Conservation (phyloP, 2,329 filamentous ascomycete species). For the Xylaria sp. region DNA sequence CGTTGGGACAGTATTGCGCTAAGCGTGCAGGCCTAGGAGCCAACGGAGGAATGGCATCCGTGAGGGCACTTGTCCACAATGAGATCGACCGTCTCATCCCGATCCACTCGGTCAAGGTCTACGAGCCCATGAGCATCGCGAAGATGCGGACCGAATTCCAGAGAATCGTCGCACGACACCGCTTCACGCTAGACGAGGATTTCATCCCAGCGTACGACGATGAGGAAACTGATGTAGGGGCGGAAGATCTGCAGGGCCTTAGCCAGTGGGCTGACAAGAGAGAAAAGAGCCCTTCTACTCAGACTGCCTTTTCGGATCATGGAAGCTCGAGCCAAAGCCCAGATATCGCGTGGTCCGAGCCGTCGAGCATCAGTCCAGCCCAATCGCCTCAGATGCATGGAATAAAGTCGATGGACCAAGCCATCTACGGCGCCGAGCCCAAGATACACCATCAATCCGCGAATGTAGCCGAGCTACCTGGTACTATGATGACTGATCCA, state of each 20-base stretch:
- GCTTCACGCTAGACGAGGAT: conserved; percentile 37
- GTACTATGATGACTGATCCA: conserved; percentile 32
- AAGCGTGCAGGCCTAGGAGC: conserved; percentile 31
- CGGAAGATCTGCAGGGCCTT: conserved; percentile 30
- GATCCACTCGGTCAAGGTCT: conserved; percentile 37
- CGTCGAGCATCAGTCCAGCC: conserved; percentile 8
- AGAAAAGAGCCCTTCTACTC: conserved; percentile 15
- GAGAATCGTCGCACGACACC: conserved; percentile 33
- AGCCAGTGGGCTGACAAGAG: conserved; percentile 33
- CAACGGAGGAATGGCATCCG: conserved; percentile 30
- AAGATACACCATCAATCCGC: conserved; percentile 21
- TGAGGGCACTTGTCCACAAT: conserved; percentile 33
- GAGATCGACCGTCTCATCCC: conserved; percentile 40
- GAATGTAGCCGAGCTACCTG: conserved; percentile 31
- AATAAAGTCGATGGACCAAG: conserved; percentile 28
- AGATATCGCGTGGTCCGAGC: conserved; percentile 25
- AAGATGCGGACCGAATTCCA: conserved; percentile 38
- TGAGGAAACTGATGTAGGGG: conserved; percentile 19
- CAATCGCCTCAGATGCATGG: conserved; percentile 26
- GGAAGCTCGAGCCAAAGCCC: conserved; percentile 23
- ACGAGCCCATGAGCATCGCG: conserved; percentile 36
- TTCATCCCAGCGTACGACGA: conserved; percentile 30
- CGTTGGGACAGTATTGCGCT: conserved; percentile 34
- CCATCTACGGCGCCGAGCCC: conserved; percentile 23
- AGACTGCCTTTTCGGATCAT: conserved; percentile 16